Evolutionary conservation across 2,329 filamentous ascomycete genomes (phyloP).

Genomic region (Botrytis fragariae): DNA sequence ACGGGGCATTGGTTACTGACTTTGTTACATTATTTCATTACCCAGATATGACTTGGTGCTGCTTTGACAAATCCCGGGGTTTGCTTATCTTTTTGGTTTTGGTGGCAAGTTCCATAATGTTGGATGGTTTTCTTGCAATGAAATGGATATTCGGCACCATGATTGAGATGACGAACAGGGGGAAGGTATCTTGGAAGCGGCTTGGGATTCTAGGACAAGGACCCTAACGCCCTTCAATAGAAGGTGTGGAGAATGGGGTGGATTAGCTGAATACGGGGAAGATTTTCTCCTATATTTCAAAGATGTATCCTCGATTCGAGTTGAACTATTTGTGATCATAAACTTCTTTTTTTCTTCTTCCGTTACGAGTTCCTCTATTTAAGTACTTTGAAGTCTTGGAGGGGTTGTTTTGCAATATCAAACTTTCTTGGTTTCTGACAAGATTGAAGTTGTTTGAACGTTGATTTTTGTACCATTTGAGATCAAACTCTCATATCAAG

Average conservation of each 20-base stretch:
- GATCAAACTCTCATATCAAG: not conserved
- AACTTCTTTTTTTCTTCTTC: not conserved
- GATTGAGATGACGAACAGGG: not conserved
- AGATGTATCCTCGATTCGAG: not conserved
- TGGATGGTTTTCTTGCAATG: not conserved
- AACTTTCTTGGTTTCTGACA: not conserved
- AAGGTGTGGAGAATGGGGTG: not conserved
- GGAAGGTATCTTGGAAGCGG: not conserved
- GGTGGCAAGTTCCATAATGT: not conserved
- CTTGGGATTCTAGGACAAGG: not conserved
- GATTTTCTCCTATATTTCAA: not conserved
- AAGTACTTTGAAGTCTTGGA: not conserved
- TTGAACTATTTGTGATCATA: not conserved
- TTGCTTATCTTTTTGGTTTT: not conserved
- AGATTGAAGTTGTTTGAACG: not conserved
- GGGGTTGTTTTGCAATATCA: not conserved
- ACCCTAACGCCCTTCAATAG: not conserved
- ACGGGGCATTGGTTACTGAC: not conserved
- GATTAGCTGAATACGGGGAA: conserved; percentile 2
- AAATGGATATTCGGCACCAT: not conserved
- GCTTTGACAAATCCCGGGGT: not conserved
- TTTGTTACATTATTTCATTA: not conserved
- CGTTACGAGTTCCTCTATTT: not conserved
- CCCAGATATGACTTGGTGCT: not conserved
- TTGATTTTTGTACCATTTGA: not conserved